Conservation (phyloP, 2,329 filamentous ascomycete species). For the Microthyrium microscopicum region DNA sequence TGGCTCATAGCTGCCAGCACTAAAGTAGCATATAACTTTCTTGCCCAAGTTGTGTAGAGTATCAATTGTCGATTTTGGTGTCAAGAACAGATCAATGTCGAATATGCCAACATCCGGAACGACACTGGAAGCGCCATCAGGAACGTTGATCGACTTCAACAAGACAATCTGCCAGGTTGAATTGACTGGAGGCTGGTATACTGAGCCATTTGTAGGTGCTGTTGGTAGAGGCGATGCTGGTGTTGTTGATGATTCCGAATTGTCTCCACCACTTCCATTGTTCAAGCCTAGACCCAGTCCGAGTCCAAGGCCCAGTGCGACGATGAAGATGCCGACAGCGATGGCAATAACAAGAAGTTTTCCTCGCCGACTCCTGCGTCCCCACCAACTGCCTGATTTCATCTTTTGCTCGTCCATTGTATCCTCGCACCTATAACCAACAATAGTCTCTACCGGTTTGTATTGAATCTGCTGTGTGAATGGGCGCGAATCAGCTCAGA, state of each 20-base stretch:
- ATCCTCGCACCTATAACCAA: no score
- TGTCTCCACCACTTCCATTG: slow-evolving; percentile 12
- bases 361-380: neutral
- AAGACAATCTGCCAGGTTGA: slow-evolving; percentile 48
- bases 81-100: slow-evolving; percentile 45
- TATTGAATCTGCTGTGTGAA: no score
- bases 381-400: neutral
- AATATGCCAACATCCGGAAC: slow-evolving; percentile 38
- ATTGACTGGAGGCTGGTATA: slow-evolving; percentile 38
- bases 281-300: slow-evolving; percentile 35
- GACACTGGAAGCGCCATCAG: slow-evolving; percentile 18
- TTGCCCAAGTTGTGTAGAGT: slow-evolving; percentile 34
- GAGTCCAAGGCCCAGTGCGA: slow-evolving; percentile 37
- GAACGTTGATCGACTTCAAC: slow-evolving; percentile 21
- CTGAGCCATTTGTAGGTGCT: slow-evolving; percentile 13
- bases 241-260: slow-evolving; percentile 12
- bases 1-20: slow-evolving; percentile 51
- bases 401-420: no score
- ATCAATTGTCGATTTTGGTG: slow-evolving; percentile 28
- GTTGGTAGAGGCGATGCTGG: slow-evolving; percentile 13
- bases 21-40: slow-evolving; percentile 61
- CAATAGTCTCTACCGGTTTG: no score
- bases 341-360: slow-evolving; percentile 9
- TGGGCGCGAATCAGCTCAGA: no score
- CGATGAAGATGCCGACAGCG: slow-evolving; percentile 14